Evolutionary conservation across 2,329 filamentous ascomycete species (phyloP).

Genomic region (Colletotrichum phormii): DNA sequence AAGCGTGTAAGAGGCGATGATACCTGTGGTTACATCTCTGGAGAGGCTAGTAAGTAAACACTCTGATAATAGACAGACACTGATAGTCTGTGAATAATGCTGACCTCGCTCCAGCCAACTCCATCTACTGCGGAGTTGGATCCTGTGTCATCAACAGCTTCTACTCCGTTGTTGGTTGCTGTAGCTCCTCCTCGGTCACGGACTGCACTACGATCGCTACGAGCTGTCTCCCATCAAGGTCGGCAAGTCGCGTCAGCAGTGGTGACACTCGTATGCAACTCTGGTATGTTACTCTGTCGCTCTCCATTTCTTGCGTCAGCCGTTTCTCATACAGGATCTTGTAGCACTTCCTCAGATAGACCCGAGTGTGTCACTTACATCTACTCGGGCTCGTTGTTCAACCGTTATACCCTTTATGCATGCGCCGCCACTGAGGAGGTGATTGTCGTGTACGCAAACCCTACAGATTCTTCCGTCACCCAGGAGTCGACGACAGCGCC

Average conservation of each 20-base stretch:
- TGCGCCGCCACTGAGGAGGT: slow-evolving; percentile 42
- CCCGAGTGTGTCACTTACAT: slow-evolving; percentile 46
- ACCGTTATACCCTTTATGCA: slow-evolving; percentile 45
- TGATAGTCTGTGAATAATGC: slow-evolving; percentile 6
- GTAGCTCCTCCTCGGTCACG: slow-evolving; percentile 41
- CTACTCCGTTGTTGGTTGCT: slow-evolving; percentile 46
- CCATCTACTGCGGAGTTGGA: slow-evolving; percentile 44
- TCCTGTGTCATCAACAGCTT: slow-evolving; percentile 46
- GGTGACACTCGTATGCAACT: slow-evolving; percentile 43
- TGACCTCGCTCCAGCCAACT: slow-evolving; percentile 21
- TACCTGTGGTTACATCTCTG: slow-evolving; percentile 47
- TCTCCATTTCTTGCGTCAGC: not conserved
- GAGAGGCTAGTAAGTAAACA: slow-evolving; percentile 39
- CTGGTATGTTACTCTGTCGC: slow-evolving; percentile 42
- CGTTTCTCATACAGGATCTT: not conserved
- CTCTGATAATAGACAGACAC: slow-evolving; percentile 2
- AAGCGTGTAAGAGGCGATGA: slow-evolving; percentile 43
- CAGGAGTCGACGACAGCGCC: slow-evolving; percentile 1
- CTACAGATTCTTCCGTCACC: slow-evolving; percentile 24
- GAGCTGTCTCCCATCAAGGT: slow-evolving; percentile 43
- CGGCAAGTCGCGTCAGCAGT: slow-evolving; percentile 38
- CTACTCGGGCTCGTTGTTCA: slow-evolving; percentile 39
- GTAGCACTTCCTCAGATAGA: slow-evolving; percentile 39
- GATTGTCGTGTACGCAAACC: slow-evolving; percentile 40
- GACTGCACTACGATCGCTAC: slow-evolving; percentile 38